Conservation (phyloP, 345 rosid genomes). For the Acer campestre region DNA sequence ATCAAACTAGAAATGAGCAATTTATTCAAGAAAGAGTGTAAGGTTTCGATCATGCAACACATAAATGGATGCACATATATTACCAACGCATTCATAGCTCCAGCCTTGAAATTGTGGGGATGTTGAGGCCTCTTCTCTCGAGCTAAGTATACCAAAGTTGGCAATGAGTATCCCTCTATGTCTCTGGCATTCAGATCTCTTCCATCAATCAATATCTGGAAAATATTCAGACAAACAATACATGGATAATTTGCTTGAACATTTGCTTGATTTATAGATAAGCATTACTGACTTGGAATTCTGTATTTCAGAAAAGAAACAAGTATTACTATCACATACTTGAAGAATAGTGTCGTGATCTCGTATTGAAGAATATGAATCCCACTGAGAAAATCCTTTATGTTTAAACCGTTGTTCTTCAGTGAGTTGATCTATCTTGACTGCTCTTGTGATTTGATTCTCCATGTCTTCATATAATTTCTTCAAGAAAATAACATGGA, state of each 20-base stretch:
- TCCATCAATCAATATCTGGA: conserved; percentile 60
- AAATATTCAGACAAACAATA: not conserved
- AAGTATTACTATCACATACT: conserved; percentile 34
- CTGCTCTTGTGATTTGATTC: conserved; percentile 35
- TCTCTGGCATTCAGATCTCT: conserved; percentile 37
- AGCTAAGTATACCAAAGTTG: conserved; percentile 73
- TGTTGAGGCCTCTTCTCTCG: conserved; percentile 70
- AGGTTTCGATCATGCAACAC: not conserved
- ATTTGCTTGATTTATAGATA: not conserved
- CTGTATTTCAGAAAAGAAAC: conserved; percentile 6
- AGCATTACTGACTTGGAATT: not conserved
- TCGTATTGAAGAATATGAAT: conserved; percentile 35
- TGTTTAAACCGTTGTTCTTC: conserved; percentile 40
- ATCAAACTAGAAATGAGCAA: not conserved
- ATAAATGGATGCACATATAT: not conserved
- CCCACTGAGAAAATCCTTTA: conserved; percentile 60
- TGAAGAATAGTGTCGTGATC: conserved; percentile 66
- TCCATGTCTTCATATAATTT: conserved; percentile 56
- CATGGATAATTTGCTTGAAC: too few species aligned
- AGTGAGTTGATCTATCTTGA: conserved; percentile 35
- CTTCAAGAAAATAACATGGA: conserved; percentile 17
- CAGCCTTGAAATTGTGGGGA: conserved; percentile 84
- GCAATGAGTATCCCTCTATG: conserved; percentile 37
- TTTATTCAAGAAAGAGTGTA: not conserved
- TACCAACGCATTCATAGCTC: conserved; percentile 88